phyloP scores from a whole-genome alignment of 2,329 filamentous ascomycete species.

The Pseudodiploospora longispora region DNA sequence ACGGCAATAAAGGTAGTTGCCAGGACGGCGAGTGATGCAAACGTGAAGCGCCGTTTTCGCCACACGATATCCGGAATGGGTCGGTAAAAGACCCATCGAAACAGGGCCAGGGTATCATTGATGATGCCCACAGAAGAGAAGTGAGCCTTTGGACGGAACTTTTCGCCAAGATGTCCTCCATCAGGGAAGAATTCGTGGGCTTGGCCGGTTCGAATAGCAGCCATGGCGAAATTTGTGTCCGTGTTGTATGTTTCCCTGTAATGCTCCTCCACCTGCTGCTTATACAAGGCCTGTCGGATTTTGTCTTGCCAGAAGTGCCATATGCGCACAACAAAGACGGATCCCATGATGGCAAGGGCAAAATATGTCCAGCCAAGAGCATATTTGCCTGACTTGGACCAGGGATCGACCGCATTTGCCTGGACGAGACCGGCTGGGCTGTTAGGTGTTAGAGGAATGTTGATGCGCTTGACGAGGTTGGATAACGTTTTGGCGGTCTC shows the following conservation, averaged over 20 bases:
- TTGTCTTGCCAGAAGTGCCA: slow-evolving; percentile 94
- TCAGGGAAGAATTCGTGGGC: slow-evolving; percentile 69
- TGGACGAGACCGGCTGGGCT: slow-evolving; percentile 55
- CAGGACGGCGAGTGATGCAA: slow-evolving; percentile 70
- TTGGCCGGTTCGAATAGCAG: slow-evolving; percentile 39
- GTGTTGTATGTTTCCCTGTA: slow-evolving; percentile 46
- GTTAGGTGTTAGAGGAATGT: slow-evolving; percentile 50
- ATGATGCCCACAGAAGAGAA: slow-evolving; percentile 65
- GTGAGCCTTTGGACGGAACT: slow-evolving; percentile 60
- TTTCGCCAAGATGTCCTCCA: slow-evolving; percentile 47
- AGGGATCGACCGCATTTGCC: slow-evolving; percentile 65
- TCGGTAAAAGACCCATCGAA: slow-evolving; percentile 82
- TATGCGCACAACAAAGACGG: slow-evolving; percentile 61
- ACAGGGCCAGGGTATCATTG: slow-evolving; percentile 74
- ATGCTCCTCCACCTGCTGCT: slow-evolving; percentile 66
- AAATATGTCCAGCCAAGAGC: slow-evolving; percentile 85
- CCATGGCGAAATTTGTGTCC: slow-evolving; percentile 38
- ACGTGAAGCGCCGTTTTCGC: slow-evolving; percentile 62
- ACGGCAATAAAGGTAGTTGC: slow-evolving; percentile 60
- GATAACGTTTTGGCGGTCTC: slow-evolving; percentile 26
- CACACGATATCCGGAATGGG: slow-evolving; percentile 68
- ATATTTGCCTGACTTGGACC: slow-evolving; percentile 76
- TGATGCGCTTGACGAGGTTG: slow-evolving; percentile 45
- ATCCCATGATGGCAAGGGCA: slow-evolving; percentile 59
- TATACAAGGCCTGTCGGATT: slow-evolving; percentile 80